Evolutionary conservation across 2,329 filamentous ascomycete genomes (phyloP), one percentile per base, ranked within the genome.

Genomic region (Arthrobotrys iridis): DNA sequence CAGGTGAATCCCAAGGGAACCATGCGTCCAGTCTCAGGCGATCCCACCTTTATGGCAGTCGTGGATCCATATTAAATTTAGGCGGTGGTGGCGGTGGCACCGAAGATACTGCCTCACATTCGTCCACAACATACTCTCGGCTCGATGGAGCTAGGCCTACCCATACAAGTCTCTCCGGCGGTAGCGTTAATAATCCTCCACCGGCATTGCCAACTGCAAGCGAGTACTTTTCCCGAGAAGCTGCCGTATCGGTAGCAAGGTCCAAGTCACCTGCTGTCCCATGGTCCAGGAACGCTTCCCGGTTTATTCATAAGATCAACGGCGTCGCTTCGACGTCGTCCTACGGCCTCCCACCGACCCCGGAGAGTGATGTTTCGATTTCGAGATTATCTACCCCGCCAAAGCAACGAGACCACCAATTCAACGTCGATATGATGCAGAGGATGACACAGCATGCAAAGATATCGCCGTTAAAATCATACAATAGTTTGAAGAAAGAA

Each of bases 381-480:
- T 74, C 68, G 30, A 52, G 68, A 20, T 55, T 67, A 46, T 28
- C 57, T 37, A 74, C 70, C 62, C 70, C 70, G 30, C 70, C 70
- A 33, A 65, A 46, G 26, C 62, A 67, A 11, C 62, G 70, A 52
- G 70, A 74, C 28, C 46, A 74, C 40, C 62, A 63, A 45, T 74
- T 74, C 57, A 67, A 55, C 37, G 70, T 74, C n/a, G 70, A 63
- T 7, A 74, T 74, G 70, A 74, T 74, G 70, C 70, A 74, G 46
- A 60, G 70, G 62, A 74, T 74, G 70, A 74, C 70, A 20, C 70
- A 74, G 55, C 70, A 74, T 13, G 70, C 70, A 35, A 74, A 74
- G 45, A 74, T 74, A 62, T 74, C 70, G 7, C 70, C 70, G 20
- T 33, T 74, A 13, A 74, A 74, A 28, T 60, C 66, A 11, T 74